Percentiles rank a stretch among this genome's conserved stretches.
phyloP scores from a whole-genome alignment of 2,329 filamentous ascomycete species.

The Xylariaceae sp. region DNA sequence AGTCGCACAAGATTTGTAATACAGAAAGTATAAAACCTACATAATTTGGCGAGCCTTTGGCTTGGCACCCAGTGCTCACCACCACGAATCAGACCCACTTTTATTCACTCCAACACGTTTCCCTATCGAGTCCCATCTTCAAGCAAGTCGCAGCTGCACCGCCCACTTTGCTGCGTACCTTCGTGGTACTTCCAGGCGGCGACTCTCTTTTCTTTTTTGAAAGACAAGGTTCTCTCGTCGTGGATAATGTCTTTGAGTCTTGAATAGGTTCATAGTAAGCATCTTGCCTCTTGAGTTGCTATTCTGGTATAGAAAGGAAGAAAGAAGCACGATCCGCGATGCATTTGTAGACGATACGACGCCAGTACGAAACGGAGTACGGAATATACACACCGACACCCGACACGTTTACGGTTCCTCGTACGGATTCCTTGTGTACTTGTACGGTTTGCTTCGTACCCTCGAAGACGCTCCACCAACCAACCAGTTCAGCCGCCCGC shows the following conservation, averaged over 20 bases:
- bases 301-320: neutral
- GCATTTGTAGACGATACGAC: neutral
- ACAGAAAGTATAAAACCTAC: no score
- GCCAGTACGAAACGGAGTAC: neutral
- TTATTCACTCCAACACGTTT: no score
- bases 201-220: neutral
- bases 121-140: no score
- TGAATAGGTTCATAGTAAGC: neutral
- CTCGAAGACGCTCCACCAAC: slow-evolving; percentile 2
- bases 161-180: neutral
- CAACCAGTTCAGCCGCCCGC: slow-evolving; percentile 16
- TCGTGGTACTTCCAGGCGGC: neutral
- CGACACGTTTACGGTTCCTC: neutral
- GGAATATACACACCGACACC: neutral
- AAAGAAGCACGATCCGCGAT: neutral
- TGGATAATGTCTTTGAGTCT: neutral
- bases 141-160: no score
- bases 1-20: no score
- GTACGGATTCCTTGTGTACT: no score
- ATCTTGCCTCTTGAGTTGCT: neutral
- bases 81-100: no score
- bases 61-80: no score
- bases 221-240: neutral
- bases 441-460: no score
- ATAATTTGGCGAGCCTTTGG: no score